Base-by-base conservation (phyloP, 352 stramenopile genomes). In the Globisporangium iwayamae region DNA sequence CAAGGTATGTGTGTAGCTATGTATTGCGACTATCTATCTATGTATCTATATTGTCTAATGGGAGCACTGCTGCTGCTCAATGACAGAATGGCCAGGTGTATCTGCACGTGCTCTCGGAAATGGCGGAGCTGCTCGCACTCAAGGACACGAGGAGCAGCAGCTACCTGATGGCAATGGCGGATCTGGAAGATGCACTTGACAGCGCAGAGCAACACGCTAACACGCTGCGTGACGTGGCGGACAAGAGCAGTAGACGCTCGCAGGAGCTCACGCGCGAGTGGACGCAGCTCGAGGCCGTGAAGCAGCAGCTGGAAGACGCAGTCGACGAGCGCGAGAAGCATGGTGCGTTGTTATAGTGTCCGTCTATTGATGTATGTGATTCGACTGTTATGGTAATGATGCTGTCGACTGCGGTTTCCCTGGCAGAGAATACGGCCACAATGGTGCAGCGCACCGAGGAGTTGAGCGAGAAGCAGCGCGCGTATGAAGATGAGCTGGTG, bases 91-190 rank as follows among this genome's bases (percentile, higher is more conserved):
- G 72, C 0, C 74, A 81, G 58, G 63, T 82, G 63, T 74, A 80
- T 48, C 66, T 85, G 16, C 72, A 82, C 41, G 72, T 82, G 34
- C 66, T 85, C n/a, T 71, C 76, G 34, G 76, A 85, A 51, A 50
- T 62, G 25, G 76, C 74, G 9, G 74, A 73, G 60, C 36, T 82
- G 13, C 65, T 85, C 4, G 63, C 68, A 43, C 63, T 85, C 56
- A 72, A 79, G 20, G 72, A 79, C 46, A 72, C 68, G 3, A 53
- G 46, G 4, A 75, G 62, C 43, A 82, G 72, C 65, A 79, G 67
- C 65, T 79, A 74, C 53, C 22, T 82, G 61, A 54, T 66, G 55
- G 76, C 74, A 4, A 53, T 69, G 20, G 62, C 53, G 7, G 68
- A 75, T 11, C 46, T 85, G 1, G 68, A 79, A 51, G 56, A 71